Evolutionary conservation across 345 rosid species (phyloP).

Genomic region (Eucalyptus marginata): DNA sequence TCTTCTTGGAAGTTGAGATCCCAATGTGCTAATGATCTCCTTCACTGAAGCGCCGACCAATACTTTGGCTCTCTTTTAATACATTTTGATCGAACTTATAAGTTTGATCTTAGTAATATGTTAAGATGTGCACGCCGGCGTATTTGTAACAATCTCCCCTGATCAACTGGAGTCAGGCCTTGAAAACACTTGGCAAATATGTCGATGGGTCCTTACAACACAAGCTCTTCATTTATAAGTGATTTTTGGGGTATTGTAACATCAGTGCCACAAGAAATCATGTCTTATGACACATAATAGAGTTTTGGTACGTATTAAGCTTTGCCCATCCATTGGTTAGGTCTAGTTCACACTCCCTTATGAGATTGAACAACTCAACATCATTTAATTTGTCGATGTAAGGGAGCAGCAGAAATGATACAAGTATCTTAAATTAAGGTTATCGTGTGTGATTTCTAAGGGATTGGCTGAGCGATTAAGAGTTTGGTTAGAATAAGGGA

Average conservation of each 20-base stretch:
- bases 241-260: background rate
- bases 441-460: background rate
- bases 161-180: background rate
- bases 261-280: background rate
- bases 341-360: background rate
- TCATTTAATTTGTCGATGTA: background rate
- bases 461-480: background rate
- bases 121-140: background rate
- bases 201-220: background rate
- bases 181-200: background rate
- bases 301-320: background rate
- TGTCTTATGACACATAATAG: background rate
- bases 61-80: background rate
- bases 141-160: background rate
- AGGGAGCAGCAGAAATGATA: background rate
- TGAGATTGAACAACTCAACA: background rate
- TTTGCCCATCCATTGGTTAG: background rate
- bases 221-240: background rate
- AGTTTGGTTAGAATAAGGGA: background rate
- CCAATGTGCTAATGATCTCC: background rate
- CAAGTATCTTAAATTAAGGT: background rate
- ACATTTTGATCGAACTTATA: background rate
- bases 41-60: background rate
- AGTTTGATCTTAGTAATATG: background rate
- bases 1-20: background rate